Percentiles rank a stretch among this genome's conserved stretches.
These are phyloP conservation scores for Dipodascus geniculatus DNA, from an alignment of 805 yeast species.

Conservation along the genomic window DNA sequence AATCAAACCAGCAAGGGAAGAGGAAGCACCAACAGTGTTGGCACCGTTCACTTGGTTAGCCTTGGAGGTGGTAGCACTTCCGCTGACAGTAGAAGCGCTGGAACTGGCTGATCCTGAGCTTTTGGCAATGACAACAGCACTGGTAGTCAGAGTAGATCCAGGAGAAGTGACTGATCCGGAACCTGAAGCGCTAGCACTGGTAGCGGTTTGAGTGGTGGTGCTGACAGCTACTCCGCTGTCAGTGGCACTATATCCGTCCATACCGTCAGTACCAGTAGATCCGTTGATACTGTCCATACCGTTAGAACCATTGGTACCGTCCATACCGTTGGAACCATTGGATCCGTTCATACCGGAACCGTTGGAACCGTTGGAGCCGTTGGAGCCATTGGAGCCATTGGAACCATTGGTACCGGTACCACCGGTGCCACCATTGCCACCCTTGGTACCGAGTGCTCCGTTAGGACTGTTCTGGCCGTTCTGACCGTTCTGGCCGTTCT, in stretches of 20 bases:
- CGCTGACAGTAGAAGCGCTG: background rate
- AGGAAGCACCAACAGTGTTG: background rate
- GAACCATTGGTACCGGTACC: background rate
- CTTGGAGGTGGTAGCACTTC: background rate
- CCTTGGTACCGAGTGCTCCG: background rate
- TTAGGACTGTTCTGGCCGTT: background rate
- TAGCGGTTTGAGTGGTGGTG: background rate
- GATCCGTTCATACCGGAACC: background rate
- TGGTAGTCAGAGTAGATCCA: too few relatives aligned
- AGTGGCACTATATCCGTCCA: background rate
- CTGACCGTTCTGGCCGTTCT: background rate
- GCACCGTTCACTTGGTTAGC: background rate
- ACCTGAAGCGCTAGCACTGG: background rate
- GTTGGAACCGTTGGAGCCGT: background rate
- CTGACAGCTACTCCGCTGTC: background rate
- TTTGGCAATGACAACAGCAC: too few relatives aligned
- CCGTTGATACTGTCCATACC: background rate
- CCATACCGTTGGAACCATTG: background rate
- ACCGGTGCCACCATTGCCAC: background rate
- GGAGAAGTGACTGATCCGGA: background rate
- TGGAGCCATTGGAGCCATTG: background rate
- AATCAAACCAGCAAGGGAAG: background rate
- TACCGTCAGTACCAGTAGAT: background rate
- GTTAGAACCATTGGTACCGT: background rate
- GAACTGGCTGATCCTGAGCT: background rate